Evolutionary conservation across 1,284 basidiomycete species (phyloP).

Genomic region (Sporisorium sorghi): DNA sequence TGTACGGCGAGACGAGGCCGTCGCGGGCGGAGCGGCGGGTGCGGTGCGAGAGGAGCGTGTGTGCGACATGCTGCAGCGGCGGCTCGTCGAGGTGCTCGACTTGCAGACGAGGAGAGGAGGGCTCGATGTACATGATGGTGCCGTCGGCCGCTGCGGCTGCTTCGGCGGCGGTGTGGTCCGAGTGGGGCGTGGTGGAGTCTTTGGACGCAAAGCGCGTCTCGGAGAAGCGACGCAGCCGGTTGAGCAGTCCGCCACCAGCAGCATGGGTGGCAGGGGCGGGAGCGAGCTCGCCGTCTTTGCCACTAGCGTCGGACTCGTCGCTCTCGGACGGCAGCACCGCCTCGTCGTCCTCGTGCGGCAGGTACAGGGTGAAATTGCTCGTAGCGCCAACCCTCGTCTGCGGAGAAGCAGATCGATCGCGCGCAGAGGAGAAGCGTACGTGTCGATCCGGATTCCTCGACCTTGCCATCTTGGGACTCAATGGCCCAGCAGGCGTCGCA

Average conservation of each 20-base stretch:
- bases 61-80: slow-evolving; percentile 36
- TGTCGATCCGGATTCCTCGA: slow-evolving; percentile 29
- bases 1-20: slow-evolving; percentile 69
- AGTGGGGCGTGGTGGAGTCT: too few species aligned
- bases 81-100: slow-evolving; percentile 53
- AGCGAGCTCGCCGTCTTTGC: slow-evolving; percentile 51
- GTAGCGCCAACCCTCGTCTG: slow-evolving; percentile 31
- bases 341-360: slow-evolving; percentile 36
- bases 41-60: slow-evolving; percentile 59
- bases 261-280: not conserved
- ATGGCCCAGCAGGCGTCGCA: slow-evolving; percentile 28
- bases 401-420: slow-evolving; percentile 14
- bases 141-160: slow-evolving; percentile 26
- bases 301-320: slow-evolving; percentile 51
- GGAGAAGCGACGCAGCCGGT: slow-evolving; percentile 28
- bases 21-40: slow-evolving; percentile 56
- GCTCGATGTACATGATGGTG: slow-evolving; percentile 48
- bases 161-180: too few species aligned
- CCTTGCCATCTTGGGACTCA: slow-evolving; percentile 24
- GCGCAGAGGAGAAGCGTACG: slow-evolving; percentile 24
- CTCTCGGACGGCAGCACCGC: slow-evolving; percentile 28
- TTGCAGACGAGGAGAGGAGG: slow-evolving; percentile 45
- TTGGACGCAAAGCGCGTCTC: slow-evolving; percentile 25
- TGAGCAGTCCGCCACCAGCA: slow-evolving; percentile 3
- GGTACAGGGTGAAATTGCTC: slow-evolving; percentile 44